Evolutionary conservation across 371 early-diverging fungal species (phyloP), one percentile per base, ranked within the genome.

Genomic region (Lichtheimia corymbifera): DNA sequence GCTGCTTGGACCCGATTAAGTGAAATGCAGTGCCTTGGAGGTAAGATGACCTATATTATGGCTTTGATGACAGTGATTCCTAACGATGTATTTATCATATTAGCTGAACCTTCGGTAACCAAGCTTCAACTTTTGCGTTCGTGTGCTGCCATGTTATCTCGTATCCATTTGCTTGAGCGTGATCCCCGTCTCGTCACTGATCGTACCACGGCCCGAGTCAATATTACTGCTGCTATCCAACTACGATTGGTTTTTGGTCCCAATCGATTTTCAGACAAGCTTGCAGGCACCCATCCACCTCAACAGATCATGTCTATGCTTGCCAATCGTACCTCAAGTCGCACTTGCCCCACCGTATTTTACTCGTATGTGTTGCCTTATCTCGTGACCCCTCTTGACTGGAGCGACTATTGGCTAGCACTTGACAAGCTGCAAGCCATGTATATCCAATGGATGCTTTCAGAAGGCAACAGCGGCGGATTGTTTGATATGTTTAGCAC

Each of bases 1-100:
- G 72, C 69, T 43, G 73, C 73, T 7, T 77, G 77, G 74, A 64
- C 72, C 9, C 67, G 77, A 9, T 18, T 70, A 18, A 66, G 71
- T 58, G 77, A 77, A 50, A 53, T 73, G 15, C 74, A 77, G 56
- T 77, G 77, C 28, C 67, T 73, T 20, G 77, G 77, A 52, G 74
- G 74, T 53, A 66, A 15, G 18, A 41, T 35, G 43, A 18, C 12
- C 3, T 41, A n/a, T 40, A 20, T 59, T 53, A 12, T 22, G 25
- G n/a, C 54, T 22, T 44, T 4, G n/a, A 17, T 55, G 24, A 51
- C 7, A 40, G 20, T n/a, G 5, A 30, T 5, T 2, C 6, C 5
- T 5, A 22, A 22, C 22, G 20, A 40, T 53, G 18, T 50, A 28
- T 50, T 44, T 35, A 30, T 55, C 53, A 18, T 40, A 15, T 61